Evolutionary conservation across 2,329 filamentous ascomycete genomes (phyloP), one percentile per base, ranked within the genome.

Genomic region (Graphilbum sp.): DNA sequence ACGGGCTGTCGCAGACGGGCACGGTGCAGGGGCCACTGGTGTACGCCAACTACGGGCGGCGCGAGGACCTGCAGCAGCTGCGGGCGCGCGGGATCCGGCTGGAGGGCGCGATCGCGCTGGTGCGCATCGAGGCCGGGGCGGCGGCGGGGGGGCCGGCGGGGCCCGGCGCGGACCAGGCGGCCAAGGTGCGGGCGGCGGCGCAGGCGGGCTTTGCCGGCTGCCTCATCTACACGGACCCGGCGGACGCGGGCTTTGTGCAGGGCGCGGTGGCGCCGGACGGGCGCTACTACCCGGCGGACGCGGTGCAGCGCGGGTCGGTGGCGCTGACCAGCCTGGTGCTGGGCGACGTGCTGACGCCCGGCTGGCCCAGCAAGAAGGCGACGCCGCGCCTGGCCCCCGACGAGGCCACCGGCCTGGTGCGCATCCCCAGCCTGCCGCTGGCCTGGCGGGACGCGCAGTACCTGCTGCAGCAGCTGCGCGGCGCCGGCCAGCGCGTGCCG

Each of bases 161-260:
- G 6, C 72, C 74, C 1, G 75, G 88, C 51, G 63, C 62, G 2
- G 81, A 92, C 52, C 64, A 71, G 6, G 81, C 74, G 2, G 60
- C 92, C 48, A 95, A 96, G 56, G 72, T 98, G 50, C 93, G 88
- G 59, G 82, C 83, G 10, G 90, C 90, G 1, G 83, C 95, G 57
- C 55, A 84, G 48, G 83, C 81, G 13, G 90, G 90, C 2, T 90
- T 86, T 45, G 75, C 69, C 2, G 90, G 88, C 13, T 92, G 85
- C 50, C 72, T 98, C 40, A 82, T 94, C 41, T 98, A 95, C 61
- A 93, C 79, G 37, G 90, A 96, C 53, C 88, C 88, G 0, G 67
- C 69, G 2, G 80, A 95, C 36, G 81, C 93, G 52, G 86, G 86
- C 1, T 90, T 87, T 50, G 56, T 71, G 21, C 72, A 72, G 46